These are phyloP conservation scores for Capsicum rhomboideum DNA, from an alignment of 257 asterid species.

Conservation along the genomic window DNA sequence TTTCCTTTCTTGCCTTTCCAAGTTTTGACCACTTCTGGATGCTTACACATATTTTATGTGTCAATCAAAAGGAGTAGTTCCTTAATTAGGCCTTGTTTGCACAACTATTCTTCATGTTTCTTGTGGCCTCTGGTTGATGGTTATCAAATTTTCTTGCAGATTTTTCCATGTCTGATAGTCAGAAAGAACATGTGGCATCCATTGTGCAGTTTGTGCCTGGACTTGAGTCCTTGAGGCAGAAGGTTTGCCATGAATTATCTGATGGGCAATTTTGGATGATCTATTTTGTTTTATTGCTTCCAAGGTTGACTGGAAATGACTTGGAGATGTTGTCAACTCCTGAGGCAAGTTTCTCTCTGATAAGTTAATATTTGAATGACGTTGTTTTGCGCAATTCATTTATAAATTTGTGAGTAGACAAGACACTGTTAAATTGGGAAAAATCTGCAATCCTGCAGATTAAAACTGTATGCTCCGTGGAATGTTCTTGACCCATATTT, in stretches of 20 bases:
- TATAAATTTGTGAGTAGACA: background rate
- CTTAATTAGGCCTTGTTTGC: background rate
- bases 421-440: background rate
- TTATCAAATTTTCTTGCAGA: slow-evolving; percentile 33
- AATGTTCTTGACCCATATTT: background rate
- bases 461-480: background rate
- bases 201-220: slow-evolving; percentile 60
- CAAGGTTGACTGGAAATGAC: slow-evolving; percentile 57
- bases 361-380: background rate
- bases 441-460: background rate
- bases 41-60: background rate
- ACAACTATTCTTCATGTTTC: background rate
- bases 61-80: background rate
- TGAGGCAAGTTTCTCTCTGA: slow-evolving; percentile 46
- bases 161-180: slow-evolving; percentile 50
- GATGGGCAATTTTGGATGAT: slow-evolving; percentile 67
- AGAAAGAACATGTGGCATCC: slow-evolving; percentile 54
- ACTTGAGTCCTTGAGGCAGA: slow-evolving; percentile 47
- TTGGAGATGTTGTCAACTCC: slow-evolving; percentile 51
- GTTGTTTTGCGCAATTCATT: background rate
- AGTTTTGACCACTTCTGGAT: background rate
- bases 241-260: slow-evolving; percentile 38
- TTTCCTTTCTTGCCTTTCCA: background rate
- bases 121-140: background rate
- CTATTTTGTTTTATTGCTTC: slow-evolving; percentile 60